A percentile compares a stretch with the other conserved stretches of the same genome.
These are phyloP conservation scores for Claviceps sp. DNA, from an alignment of 2,329 filamentous ascomycete species.

Conservation along the genomic window DNA sequence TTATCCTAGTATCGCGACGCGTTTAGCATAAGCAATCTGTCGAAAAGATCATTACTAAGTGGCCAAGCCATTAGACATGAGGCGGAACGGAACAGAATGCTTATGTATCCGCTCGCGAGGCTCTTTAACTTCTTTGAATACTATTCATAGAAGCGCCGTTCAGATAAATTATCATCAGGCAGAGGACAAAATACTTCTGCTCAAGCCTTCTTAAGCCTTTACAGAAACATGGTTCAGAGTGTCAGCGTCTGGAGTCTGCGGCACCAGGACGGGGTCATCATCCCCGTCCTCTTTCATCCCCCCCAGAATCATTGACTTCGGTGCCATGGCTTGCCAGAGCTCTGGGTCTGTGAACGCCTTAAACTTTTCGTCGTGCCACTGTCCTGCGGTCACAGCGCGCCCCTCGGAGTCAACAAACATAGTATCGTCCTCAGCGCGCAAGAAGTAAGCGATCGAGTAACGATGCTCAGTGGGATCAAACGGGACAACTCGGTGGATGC, in stretches of 20 bases:
- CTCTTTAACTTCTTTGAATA: no score
- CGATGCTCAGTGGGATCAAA: conserved; percentile 38
- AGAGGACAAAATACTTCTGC: not conserved
- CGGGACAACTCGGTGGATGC: conserved; percentile 44
- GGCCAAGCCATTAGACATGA: no score
- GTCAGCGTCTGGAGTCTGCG: not conserved
- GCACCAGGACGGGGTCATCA: conserved; percentile 7
- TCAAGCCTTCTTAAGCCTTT: not conserved
- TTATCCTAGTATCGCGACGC: no score
- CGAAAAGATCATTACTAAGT: no score
- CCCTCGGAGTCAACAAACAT: conserved; percentile 43
- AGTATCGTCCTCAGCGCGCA: conserved; percentile 41
- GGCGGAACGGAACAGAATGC: no score
- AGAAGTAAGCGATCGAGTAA: conserved; percentile 46
- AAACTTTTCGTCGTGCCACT: conserved; percentile 44
- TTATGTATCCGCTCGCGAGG: no score
- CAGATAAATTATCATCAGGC: no score
- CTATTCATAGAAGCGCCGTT: no score
- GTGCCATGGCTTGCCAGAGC: conserved; percentile 32
- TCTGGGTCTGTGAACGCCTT: conserved; percentile 33
- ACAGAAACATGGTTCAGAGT: not conserved
- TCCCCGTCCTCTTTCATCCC: conserved; percentile 32
- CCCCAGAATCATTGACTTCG: conserved; percentile 33
- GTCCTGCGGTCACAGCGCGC: conserved; percentile 35
- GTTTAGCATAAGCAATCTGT: no score